Conservation (phyloP, 129 eudicot genomes). For the Solidago caesia region DNA sequence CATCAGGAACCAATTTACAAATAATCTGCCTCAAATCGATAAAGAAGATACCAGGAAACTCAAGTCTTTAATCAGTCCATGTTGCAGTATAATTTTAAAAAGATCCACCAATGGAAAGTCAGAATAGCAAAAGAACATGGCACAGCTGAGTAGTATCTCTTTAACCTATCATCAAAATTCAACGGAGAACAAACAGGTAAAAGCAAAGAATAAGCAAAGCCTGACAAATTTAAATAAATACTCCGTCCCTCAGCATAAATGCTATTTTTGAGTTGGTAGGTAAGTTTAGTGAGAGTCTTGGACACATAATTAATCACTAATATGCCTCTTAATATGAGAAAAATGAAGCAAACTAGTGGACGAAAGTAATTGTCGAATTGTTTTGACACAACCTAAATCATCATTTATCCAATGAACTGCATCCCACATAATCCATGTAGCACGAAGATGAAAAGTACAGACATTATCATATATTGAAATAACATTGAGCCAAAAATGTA, state of each 20-base stretch:
- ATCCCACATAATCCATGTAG: background rate
- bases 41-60: background rate
- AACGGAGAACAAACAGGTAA: background rate
- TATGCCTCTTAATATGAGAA: background rate
- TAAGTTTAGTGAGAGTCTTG: background rate
- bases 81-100: background rate
- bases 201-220: background rate
- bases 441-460: background rate
- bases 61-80: slow-evolving; percentile 13
- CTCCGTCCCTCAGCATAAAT: background rate
- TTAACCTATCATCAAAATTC: background rate
- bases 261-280: background rate
- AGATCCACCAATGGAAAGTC: background rate
- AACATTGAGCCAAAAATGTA: background rate
- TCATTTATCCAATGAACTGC: background rate
- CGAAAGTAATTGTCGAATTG: background rate
- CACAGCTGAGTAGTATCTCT: background rate
- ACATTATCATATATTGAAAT: background rate
- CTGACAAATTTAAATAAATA: background rate
- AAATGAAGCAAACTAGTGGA: background rate
- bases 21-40: background rate
- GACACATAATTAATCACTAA: background rate
- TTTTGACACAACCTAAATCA: background rate
- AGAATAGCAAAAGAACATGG: background rate
- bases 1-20: background rate